Conservation (phyloP, 352 stramenopile genomes). For the Phytophthora podocarpi region DNA sequence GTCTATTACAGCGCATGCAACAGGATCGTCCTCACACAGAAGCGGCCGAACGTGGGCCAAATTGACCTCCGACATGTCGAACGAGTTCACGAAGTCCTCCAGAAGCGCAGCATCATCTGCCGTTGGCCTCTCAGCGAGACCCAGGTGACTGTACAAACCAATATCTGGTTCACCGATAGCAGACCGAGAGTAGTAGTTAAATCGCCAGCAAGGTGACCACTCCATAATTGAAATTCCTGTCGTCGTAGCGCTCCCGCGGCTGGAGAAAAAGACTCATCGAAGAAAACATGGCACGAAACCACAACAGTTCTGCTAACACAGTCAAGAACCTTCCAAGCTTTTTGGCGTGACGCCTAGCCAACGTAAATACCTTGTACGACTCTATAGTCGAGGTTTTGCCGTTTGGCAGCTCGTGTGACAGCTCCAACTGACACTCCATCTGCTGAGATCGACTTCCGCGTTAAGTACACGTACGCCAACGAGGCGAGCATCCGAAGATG, state of each 20-base stretch:
- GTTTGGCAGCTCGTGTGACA: neutral
- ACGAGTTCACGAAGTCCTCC: constrained; percentile 8
- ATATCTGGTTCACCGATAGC: constrained; percentile 1
- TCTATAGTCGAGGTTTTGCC: neutral
- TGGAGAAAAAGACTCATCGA: constrained; percentile 4
- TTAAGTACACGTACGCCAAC: constrained; percentile 1
- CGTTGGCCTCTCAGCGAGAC: neutral
- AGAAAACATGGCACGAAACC: neutral
- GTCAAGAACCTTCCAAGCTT: neutral
- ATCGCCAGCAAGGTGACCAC: neutral
- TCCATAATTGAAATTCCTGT: neutral
- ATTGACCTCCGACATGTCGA: constrained; percentile 6
- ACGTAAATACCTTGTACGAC: constrained; percentile 1
- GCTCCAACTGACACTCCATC: neutral
- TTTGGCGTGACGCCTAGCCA: neutral
- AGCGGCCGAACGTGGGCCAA: neutral
- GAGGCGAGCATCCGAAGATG: constrained; percentile 3
- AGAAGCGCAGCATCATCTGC: neutral
- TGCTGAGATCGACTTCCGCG: neutral
- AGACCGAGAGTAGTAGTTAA: too few relatives aligned
- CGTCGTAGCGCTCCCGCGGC: neutral
- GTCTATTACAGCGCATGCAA: neutral
- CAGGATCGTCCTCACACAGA: neutral
- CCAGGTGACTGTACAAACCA: neutral
- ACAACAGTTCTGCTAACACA: neutral